phyloP scores from a whole-genome alignment of 208 protist genomes.

The Trichomonas tenax region DNA sequence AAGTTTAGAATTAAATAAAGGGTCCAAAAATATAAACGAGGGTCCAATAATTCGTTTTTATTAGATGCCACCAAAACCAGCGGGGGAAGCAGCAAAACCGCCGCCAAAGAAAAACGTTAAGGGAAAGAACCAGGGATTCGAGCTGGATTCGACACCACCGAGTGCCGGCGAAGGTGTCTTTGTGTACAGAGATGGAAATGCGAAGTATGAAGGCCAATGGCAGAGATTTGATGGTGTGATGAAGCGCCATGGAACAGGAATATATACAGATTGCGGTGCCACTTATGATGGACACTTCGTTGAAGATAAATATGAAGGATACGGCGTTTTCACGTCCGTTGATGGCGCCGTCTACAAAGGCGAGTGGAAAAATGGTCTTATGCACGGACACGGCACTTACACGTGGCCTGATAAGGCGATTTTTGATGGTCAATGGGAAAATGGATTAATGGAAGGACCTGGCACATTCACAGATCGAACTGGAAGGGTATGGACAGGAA shows the following conservation, averaged over 20 bases:
- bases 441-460: conserved; percentile 10
- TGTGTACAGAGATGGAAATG: background rate
- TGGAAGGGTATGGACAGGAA: background rate
- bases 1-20: too few relatives aligned
- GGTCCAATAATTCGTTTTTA: too few relatives aligned
- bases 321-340: background rate
- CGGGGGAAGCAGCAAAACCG: background rate
- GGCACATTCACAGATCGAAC: background rate
- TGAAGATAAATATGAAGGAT: conserved; percentile 9
- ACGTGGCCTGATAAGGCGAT: background rate
- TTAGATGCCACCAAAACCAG: background rate
- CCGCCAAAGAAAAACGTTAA: background rate
- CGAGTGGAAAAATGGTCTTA: background rate
- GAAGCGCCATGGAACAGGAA: background rate
- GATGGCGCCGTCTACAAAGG: background rate
- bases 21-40: too few relatives aligned
- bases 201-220: conserved; percentile 20
- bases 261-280: conserved; percentile 4
- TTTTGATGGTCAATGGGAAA: conserved; percentile 9
- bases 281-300: conserved; percentile 11
- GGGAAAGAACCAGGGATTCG: background rate
- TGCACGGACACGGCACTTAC: background rate
- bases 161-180: background rate
- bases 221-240: background rate
- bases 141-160: background rate